phyloP scores from a whole-genome alignment of 495 filamentous ascomycete species.

The Penicillium herquei region DNA sequence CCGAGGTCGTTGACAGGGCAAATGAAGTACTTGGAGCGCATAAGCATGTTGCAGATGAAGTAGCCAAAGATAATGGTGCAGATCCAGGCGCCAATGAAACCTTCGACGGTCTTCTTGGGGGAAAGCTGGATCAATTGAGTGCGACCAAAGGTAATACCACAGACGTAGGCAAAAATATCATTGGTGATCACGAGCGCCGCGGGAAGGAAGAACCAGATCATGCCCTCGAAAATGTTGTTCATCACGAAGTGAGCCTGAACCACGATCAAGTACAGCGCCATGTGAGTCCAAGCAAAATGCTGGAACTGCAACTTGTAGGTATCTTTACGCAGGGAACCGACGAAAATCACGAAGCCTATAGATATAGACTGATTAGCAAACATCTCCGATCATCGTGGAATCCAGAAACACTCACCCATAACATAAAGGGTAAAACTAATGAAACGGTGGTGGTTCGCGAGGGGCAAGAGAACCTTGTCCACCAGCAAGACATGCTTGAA shows the following conservation, averaged over 20 bases:
- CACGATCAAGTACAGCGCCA: conserved; percentile 97
- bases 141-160: conserved; percentile 93
- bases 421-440: conserved; percentile 98
- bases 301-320: conserved; percentile 98
- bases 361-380: conserved; percentile 5
- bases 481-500: conserved; percentile 97
- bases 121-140: conserved; percentile 98
- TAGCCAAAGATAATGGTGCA: conserved; percentile 87
- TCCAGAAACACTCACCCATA: conserved; percentile 63
- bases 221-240: conserved; percentile 99
- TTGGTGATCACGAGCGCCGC: conserved; percentile 95
- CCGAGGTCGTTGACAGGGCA: conserved; percentile 97
- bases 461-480: conserved; percentile 86
- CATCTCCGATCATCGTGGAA: neutral
- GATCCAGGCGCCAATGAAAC: conserved; percentile 95
- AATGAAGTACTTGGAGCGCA: conserved; percentile 95
- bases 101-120: conserved; percentile 99
- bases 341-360: conserved; percentile 97
- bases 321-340: conserved; percentile 89
- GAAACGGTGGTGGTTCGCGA: conserved; percentile 97
- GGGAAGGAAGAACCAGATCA: conserved; percentile 99
- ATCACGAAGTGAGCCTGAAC: conserved; percentile 99
- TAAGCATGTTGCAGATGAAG: conserved; percentile 80
- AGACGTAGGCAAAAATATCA: conserved; percentile 98
- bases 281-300: conserved; percentile 99